phyloP scores from a whole-genome alignment of 2,329 filamentous ascomycete species.

The Fusarium scirpi region DNA sequence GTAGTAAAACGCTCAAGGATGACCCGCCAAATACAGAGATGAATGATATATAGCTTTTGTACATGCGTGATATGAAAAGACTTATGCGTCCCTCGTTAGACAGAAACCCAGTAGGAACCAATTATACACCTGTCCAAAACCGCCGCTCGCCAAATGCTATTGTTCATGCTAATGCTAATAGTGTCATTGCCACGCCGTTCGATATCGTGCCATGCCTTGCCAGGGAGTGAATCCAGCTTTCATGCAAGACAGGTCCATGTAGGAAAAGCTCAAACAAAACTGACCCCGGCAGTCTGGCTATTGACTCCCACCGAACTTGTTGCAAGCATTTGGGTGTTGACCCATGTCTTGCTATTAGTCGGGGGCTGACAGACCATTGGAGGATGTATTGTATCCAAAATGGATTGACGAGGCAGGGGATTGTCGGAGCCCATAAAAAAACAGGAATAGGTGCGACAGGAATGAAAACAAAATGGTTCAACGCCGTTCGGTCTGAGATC shows the following conservation, averaged over 20 bases:
- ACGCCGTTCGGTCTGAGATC: conserved; percentile 36
- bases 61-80: conserved; percentile 30
- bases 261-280: conserved; percentile 15
- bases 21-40: conserved; percentile 6
- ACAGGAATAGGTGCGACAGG: conserved; percentile 2
- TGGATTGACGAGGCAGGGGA: conserved; percentile 7
- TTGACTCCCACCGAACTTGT: conserved; percentile 13
- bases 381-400: conserved; percentile 7
- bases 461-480: conserved; percentile 18
- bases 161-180: conserved; percentile 34
- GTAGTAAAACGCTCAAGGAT: conserved; percentile 4
- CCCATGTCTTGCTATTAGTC: conserved; percentile 19
- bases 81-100: conserved; percentile 19
- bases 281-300: conserved; percentile 8
- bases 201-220: conserved; percentile 29
- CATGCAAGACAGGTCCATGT: conserved; percentile 23
- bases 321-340: conserved; percentile 3
- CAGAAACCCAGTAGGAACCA: conserved; percentile 6
- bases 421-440: conserved; percentile 10
- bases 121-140: conserved; percentile 34
- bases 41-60: conserved; percentile 28
- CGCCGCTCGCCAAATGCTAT: conserved; percentile 36
- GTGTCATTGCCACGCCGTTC: conserved; percentile 22
- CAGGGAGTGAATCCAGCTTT: conserved; percentile 3
- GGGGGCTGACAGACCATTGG: conserved; percentile 8